Conservation (phyloP, 768 basidiomycete species). For the Leucocoprinus sp. region DNA sequence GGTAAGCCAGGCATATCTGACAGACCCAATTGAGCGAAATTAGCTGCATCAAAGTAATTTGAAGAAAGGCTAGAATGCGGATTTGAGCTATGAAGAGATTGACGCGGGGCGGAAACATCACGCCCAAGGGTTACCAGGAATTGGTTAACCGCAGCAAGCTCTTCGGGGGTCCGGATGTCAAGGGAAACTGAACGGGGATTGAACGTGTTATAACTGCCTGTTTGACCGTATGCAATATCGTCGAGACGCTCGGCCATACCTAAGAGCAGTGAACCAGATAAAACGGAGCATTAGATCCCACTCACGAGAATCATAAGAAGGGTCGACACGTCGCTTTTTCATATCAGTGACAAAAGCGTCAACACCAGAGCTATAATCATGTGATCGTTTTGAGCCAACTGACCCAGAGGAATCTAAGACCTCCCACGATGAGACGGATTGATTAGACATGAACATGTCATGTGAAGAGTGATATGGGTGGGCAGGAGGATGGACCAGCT, state of each 20-base stretch:
- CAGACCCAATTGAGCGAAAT: slow-evolving; percentile 55
- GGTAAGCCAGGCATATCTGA: slow-evolving; percentile 73
- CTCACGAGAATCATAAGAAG: slow-evolving; percentile 83
- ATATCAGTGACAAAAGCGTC: slow-evolving; percentile 87
- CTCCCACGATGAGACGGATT: slow-evolving; percentile 53
- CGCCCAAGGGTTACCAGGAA: slow-evolving; percentile 84
- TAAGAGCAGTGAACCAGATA: slow-evolving; percentile 25
- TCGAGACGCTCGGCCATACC: slow-evolving; percentile 86
- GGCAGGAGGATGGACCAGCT: slow-evolving; percentile 39
- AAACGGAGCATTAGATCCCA: slow-evolving; percentile 9
- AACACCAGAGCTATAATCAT: slow-evolving; percentile 47
- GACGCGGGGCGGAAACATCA: slow-evolving; percentile 46
- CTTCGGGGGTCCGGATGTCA: slow-evolving; percentile 79
- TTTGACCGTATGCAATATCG: slow-evolving; percentile 38
- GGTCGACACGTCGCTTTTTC: slow-evolving; percentile 83
- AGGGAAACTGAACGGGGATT: slow-evolving; percentile 75
- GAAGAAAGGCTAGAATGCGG: slow-evolving; percentile 25
- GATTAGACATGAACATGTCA: slow-evolving; percentile 45
- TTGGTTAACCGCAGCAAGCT: slow-evolving; percentile 81
- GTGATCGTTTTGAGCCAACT: slow-evolving; percentile 58
- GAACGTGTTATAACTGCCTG: slow-evolving; percentile 28
- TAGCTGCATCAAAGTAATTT: slow-evolving; percentile 58
- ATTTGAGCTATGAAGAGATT: slow-evolving; percentile 23
- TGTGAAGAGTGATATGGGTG: slow-evolving; percentile 32
- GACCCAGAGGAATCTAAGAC: slow-evolving; percentile 31